Evolutionary conservation across 129 eudicot species (phyloP).

Genomic region (Heracleum sosnowskyi): DNA sequence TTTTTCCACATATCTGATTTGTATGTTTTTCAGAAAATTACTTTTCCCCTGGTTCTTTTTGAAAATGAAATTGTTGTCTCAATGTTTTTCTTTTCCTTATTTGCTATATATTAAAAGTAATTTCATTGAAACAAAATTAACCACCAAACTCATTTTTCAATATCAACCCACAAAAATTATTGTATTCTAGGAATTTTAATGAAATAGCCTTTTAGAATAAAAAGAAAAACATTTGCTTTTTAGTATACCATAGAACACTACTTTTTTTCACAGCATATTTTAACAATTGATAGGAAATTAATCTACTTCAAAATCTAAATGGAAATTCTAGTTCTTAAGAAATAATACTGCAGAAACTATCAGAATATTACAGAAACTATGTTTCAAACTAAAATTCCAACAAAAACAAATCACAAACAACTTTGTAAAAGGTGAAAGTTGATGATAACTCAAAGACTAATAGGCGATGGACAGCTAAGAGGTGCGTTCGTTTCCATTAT

Average conservation of each 20-base stretch:
- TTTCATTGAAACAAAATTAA: no score
- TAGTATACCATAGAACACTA: background rate
- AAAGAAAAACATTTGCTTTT: background rate
- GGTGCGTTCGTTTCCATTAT: background rate
- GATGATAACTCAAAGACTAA: background rate
- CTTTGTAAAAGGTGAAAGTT: background rate
- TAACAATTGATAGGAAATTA: background rate
- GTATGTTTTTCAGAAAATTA: no score
- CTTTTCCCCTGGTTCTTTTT: no score
- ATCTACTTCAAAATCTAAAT: no score
- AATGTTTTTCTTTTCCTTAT: no score
- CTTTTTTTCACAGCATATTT: background rate
- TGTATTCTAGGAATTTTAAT: no score
- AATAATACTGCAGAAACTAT: background rate
- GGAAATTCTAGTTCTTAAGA: background rate
- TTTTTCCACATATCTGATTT: background rate
- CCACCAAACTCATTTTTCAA: background rate
- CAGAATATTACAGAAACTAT: background rate
- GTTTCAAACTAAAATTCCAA: background rate
- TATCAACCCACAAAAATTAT: background rate
- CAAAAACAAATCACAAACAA: background rate
- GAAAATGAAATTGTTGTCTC: no score
- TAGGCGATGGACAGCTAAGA: background rate
- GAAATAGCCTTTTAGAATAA: no score
- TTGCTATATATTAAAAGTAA: no score